Evolutionary conservation across 768 basidiomycete species (phyloP).

Genomic region (Pisolithus microcarpus): DNA sequence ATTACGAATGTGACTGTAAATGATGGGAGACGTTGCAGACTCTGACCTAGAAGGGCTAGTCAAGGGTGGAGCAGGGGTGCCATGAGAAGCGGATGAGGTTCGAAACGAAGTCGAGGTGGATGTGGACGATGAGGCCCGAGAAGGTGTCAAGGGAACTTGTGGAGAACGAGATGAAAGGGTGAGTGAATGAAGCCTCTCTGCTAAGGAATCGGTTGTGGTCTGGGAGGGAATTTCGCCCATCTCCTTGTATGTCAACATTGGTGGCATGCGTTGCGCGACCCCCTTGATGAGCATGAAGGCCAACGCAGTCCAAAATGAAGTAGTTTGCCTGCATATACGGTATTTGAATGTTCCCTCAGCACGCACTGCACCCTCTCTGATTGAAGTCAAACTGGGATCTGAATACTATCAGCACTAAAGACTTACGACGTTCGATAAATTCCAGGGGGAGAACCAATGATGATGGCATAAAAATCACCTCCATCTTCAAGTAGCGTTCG

Average conservation of each 20-base stretch:
- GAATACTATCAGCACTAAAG: neutral
- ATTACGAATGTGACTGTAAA: neutral
- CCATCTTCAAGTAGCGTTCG: neutral
- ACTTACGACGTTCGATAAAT: neutral
- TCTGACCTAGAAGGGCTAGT: neutral
- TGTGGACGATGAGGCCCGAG: neutral
- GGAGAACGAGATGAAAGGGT: neutral
- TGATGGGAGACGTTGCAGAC: neutral
- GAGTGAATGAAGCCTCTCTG: neutral
- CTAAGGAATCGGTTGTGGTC: neutral
- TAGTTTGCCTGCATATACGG: neutral
- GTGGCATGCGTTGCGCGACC: neutral
- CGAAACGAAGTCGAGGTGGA: neutral
- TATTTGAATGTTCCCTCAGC: neutral
- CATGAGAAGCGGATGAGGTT: neutral
- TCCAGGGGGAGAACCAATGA: neutral
- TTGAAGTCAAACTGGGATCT: neutral
- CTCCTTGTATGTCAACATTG: neutral
- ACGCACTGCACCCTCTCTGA: neutral
- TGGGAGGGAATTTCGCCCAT: neutral
- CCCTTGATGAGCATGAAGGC: constrained; percentile 2
- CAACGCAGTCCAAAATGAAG: constrained; percentile 1
- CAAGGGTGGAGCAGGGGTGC: neutral
- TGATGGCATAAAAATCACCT: neutral
- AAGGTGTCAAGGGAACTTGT: too few species aligned